Evolutionary conservation across 805 yeast species (phyloP), one percentile per base, ranked within the genome.

Genomic region (Kluyveromyces nonfermentans): DNA sequence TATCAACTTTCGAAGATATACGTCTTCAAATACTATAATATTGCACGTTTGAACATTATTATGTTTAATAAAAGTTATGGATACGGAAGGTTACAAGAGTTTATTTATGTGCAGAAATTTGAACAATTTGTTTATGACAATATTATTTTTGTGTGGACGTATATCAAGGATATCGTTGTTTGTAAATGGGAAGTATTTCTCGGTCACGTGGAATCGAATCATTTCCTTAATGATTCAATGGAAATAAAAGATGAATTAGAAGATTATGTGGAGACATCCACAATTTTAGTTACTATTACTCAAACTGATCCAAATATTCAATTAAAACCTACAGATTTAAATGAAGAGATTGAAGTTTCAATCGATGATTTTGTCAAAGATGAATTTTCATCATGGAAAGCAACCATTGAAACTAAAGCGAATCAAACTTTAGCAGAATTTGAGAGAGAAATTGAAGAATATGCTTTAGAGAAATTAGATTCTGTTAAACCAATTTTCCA

Each of bases 371-470:
- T 51, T 7, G 42, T 66, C 22, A 65, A 64, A 38, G 60, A 63
- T 22, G 72, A 69, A 42, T 64, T 67, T 33, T 49, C 58, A 9
- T 51, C 54, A 6, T 69, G 71, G 72, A 57, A 55, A 32, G 45
- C 45, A 7, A 55, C 69, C 40, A 60, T 73, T 37, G 58, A 60
- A 20, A 62, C 56, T 15, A 69, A 72, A 28, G 62, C 68, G 25
- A 50, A 57, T 10, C 69, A 67, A 38, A 69, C 75, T 2, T 49
- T 63, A 34, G 54, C 52, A 12, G 66, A 69, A 40, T 72, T 73
- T 44, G 61, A 67, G 31, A 46, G 49, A 2, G 69, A 73, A 21
- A 60, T 72, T 9, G 48, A 52, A 4, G 50, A 52, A 4, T 41
- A 68, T 7, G 65, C 68, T 33, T 37, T 47, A 1, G 48, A 49